A percentile compares a stretch with the other conserved stretches of the same genome.
phyloP scores from a whole-genome alignment of 2,329 filamentous ascomycete species.

The Hawksworthiomyces lignivorus region DNA sequence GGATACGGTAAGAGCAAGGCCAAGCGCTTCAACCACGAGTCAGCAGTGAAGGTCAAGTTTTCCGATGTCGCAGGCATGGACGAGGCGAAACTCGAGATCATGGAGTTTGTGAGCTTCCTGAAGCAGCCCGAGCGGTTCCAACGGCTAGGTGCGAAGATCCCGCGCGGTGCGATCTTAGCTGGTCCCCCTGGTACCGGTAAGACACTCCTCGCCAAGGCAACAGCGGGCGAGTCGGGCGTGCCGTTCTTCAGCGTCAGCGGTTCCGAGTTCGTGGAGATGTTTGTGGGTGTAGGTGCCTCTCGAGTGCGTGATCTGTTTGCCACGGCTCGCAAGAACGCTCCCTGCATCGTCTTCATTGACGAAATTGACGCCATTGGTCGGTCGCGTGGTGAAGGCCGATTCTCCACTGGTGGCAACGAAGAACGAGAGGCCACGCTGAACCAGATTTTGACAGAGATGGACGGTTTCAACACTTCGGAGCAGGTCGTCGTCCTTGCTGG shows the following conservation, averaged over 20 bases:
- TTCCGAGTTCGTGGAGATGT: slow-evolving; percentile 99
- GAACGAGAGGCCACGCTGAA: slow-evolving; percentile 96
- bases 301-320: slow-evolving; percentile 91
- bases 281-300: slow-evolving; percentile 95
- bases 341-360: slow-evolving; percentile 99
- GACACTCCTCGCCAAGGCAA: slow-evolving; percentile 93
- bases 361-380: slow-evolving; percentile 98
- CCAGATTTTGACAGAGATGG: slow-evolving; percentile 98
- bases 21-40: slow-evolving; percentile 96
- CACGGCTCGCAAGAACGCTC: slow-evolving; percentile 89
- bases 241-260: slow-evolving; percentile 98
- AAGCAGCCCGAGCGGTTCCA: slow-evolving; percentile 90
- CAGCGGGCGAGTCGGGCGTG: slow-evolving; percentile 90
- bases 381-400: slow-evolving; percentile 68
- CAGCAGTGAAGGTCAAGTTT: slow-evolving; percentile 94
- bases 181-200: slow-evolving; percentile 99
- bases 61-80: slow-evolving; percentile 95
- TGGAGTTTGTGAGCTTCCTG: slow-evolving; percentile 98
- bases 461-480: slow-evolving; percentile 94
- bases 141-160: slow-evolving; percentile 93
- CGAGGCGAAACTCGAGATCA: slow-evolving; percentile 95
- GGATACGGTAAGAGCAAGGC: slow-evolving; percentile 93
- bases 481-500: slow-evolving; percentile 95
- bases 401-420: slow-evolving; percentile 80
- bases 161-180: slow-evolving; percentile 89